Evolutionary conservation across 148 eudicot species (phyloP).

Genomic region (Hydrangea macrophylla): DNA sequence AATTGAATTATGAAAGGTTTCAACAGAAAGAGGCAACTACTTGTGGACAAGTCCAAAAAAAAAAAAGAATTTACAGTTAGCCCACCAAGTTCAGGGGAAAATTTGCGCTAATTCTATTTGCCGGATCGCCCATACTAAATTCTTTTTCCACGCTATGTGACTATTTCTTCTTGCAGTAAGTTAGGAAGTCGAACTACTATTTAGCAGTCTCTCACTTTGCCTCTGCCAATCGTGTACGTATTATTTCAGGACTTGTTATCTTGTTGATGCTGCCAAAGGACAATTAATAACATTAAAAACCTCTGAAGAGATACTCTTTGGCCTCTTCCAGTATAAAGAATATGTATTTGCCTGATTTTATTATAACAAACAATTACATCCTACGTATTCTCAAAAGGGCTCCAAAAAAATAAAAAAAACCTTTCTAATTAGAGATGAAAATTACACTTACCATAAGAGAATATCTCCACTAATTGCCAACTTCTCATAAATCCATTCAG

Average conservation of each 20-base stretch:
- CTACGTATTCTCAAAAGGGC: background rate
- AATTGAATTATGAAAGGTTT: too few species aligned
- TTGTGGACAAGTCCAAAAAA: too few species aligned
- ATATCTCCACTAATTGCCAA: conserved; percentile 53
- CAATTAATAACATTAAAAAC: conserved; percentile 7
- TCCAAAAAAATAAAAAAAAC: too few species aligned
- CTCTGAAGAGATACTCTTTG: background rate
- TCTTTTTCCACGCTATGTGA: too few species aligned
- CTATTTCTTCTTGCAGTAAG: background rate
- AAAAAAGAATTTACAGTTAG: too few species aligned
- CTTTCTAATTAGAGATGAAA: too few species aligned
- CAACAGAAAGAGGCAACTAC: too few species aligned
- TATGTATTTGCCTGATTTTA: background rate
- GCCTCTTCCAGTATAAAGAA: background rate
- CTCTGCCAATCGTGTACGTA: conserved; percentile 57
- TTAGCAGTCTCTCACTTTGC: conserved; percentile 31
- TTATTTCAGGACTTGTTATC: conserved; percentile 39
- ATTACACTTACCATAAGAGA: conserved; percentile 50
- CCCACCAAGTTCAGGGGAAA: too few species aligned
- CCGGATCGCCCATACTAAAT: too few species aligned
- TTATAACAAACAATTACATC: background rate
- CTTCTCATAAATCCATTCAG: conserved; percentile 68
- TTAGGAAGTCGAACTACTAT: background rate
- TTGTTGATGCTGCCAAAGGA: conserved; percentile 61
- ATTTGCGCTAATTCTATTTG: too few species aligned